Evolutionary conservation across 2,329 filamentous ascomycete species (phyloP).

Genomic region (Microdochium trichocladiopsis): DNA sequence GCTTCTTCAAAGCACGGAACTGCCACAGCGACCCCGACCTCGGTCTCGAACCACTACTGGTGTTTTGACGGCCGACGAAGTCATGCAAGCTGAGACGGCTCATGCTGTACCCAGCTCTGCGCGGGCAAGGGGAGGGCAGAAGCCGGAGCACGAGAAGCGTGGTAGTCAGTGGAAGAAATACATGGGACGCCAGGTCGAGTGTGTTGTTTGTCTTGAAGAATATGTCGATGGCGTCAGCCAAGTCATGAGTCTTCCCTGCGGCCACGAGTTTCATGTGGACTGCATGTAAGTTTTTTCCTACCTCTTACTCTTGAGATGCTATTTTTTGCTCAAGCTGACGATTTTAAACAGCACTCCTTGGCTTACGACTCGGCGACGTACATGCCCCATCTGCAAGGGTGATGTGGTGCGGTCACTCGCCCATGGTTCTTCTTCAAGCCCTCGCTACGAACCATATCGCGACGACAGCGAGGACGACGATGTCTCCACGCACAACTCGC

Average conservation of each 20-base stretch:
- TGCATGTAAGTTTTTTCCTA: slow-evolving; percentile 77
- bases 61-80: slow-evolving; percentile 41
- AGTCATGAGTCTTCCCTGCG: slow-evolving; percentile 96
- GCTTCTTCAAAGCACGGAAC: slow-evolving; percentile 54
- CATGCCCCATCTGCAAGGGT: slow-evolving; percentile 98
- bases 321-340: slow-evolving; percentile 13
- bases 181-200: slow-evolving; percentile 70
- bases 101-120: slow-evolving; percentile 27
- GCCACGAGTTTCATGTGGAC: slow-evolving; percentile 94
- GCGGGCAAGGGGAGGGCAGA: slow-evolving; percentile 10
- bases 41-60: slow-evolving; percentile 60
- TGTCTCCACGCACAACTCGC: neutral
- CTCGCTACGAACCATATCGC: slow-evolving; percentile 47
- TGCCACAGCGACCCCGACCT: slow-evolving; percentile 45
- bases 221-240: slow-evolving; percentile 90
- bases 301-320: slow-evolving; percentile 6
- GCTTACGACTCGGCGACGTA: slow-evolving; percentile 89
- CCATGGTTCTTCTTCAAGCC: slow-evolving; percentile 40
- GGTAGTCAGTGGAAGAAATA: slow-evolving; percentile 57
- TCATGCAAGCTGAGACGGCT: slow-evolving; percentile 34
- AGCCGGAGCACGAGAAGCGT: slow-evolving; percentile 40
- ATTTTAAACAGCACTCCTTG: slow-evolving; percentile 69
- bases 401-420: slow-evolving; percentile 76
- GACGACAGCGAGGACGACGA: slow-evolving; percentile 41
- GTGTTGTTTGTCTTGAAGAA: slow-evolving; percentile 93